These are phyloP conservation scores for Podaxis sp. DNA, from an alignment of 768 basidiomycete genomes.

Conservation along the genomic window DNA sequence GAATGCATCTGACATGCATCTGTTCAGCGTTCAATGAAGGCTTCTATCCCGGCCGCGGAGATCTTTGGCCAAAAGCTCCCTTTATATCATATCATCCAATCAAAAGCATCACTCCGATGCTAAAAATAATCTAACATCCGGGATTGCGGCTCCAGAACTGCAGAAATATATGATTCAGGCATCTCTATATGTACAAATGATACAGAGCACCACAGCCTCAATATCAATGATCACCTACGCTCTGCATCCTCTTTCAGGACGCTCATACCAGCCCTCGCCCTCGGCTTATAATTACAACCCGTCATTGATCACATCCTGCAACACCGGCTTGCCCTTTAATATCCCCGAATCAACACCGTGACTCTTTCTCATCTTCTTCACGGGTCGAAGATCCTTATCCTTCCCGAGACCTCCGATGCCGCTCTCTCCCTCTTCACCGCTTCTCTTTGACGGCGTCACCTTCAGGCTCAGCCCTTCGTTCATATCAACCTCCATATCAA, in stretches of 20 bases:
- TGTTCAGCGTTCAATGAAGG: background rate
- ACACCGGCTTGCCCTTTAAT: constrained; percentile 55
- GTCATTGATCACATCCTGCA: constrained; percentile 60
- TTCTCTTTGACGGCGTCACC: constrained; percentile 20
- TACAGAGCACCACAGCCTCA: background rate
- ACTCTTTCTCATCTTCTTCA: constrained; percentile 34
- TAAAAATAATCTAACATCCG: background rate
- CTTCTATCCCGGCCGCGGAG: background rate
- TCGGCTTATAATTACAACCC: constrained; percentile 2
- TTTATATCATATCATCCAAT: background rate
- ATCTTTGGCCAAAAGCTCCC: background rate
- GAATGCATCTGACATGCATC: background rate
- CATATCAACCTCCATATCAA: constrained; percentile 9
- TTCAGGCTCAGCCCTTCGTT: constrained; percentile 12
- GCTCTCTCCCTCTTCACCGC: constrained; percentile 18
- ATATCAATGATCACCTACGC: background rate
- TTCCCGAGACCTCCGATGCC: background rate
- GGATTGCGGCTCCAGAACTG: background rate
- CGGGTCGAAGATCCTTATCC: constrained; percentile 15
- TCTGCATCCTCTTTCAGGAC: background rate
- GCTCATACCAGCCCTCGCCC: background rate
- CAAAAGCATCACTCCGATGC: background rate
- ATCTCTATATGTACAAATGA: constrained; percentile 1
- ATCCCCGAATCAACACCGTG: constrained; percentile 38
- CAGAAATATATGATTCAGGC: constrained; percentile 2